These are phyloP conservation scores for Paramecium pentaurelia DNA, from an alignment of 73 alveolate genomes.

Conservation along the genomic window DNA sequence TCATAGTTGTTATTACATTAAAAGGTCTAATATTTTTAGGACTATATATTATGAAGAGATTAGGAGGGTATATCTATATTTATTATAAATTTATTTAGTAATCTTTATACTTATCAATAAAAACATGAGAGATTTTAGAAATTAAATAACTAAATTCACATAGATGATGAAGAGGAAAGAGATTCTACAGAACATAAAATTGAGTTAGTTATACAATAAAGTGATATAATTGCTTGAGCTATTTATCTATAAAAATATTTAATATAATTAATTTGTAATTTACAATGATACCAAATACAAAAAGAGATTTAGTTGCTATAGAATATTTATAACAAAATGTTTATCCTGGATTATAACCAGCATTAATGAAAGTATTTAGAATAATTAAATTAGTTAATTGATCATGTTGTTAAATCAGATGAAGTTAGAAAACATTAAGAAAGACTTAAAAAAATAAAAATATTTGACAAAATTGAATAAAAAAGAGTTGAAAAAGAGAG, in stretches of 20 bases:
- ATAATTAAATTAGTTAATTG: constrained; percentile 14
- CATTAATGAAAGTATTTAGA: constrained; percentile 41
- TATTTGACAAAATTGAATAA: constrained; percentile 57
- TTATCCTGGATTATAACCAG: constrained; percentile 48
- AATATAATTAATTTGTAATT: background rate
- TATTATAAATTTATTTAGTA: background rate
- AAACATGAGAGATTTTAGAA: background rate
- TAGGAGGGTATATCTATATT: background rate
- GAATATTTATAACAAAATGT: constrained; percentile 43
- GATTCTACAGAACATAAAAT: background rate
- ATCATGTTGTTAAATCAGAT: constrained; percentile 59
- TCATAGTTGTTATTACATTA: background rate
- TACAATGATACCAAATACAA: background rate
- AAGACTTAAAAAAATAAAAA: constrained; percentile 48
- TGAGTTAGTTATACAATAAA: background rate
- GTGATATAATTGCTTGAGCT: background rate
- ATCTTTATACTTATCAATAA: background rate
- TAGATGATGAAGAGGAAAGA: background rate
- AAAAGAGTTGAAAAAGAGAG: constrained; percentile 59
- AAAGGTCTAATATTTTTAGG: background rate
- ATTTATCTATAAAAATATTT: background rate
- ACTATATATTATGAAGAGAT: background rate
- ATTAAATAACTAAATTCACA: background rate
- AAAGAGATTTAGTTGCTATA: constrained; percentile 47
- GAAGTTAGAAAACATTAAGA: constrained; percentile 63